Evolutionary conservation across 768 basidiomycete genomes (phyloP).

Genomic region (Xerocomellus intermedius): DNA sequence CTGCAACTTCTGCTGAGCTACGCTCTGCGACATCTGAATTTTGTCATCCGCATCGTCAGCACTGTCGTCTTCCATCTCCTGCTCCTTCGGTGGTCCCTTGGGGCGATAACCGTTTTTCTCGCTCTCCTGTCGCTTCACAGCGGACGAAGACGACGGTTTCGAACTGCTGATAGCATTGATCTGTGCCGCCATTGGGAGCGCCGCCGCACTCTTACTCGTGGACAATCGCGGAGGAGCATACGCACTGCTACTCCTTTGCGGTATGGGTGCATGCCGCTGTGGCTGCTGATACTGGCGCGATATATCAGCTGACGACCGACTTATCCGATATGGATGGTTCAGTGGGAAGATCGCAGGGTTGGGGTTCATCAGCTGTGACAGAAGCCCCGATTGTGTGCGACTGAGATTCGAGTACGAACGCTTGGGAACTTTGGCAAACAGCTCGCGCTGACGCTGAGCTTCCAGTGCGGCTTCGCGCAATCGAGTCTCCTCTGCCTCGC

Average conservation of each 20-base stretch:
- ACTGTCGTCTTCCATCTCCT: slow-evolving; percentile 67
- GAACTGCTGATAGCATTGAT: slow-evolving; percentile 40
- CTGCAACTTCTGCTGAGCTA: slow-evolving; percentile 66
- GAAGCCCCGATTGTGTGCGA: slow-evolving; percentile 53
- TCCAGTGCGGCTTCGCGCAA: slow-evolving; percentile 59
- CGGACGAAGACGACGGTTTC: slow-evolving; percentile 23
- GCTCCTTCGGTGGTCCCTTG: slow-evolving; percentile 60
- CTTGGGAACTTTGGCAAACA: slow-evolving; percentile 69
- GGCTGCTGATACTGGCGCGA: slow-evolving; percentile 22
- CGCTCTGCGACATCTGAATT: slow-evolving; percentile 60
- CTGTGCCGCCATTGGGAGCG: slow-evolving; percentile 54
- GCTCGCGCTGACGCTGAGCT: slow-evolving; percentile 61
- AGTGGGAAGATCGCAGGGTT: slow-evolving; percentile 58
- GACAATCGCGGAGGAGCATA: slow-evolving; percentile 39
- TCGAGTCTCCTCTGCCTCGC: slow-evolving; percentile 31
- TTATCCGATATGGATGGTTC: slow-evolving; percentile 57
- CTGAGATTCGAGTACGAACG: slow-evolving; percentile 60
- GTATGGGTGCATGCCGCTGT: slow-evolving; percentile 20
- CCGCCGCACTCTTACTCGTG: slow-evolving; percentile 57
- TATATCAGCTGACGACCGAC: slow-evolving; percentile 50
- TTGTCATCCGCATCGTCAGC: slow-evolving; percentile 49
- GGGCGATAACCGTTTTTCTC: slow-evolving; percentile 52
- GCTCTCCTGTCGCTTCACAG: slow-evolving; percentile 26
- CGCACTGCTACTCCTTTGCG: slow-evolving; percentile 30
- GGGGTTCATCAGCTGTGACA: slow-evolving; percentile 72